Base-by-base conservation (phyloP, 176 grass and related monocot genomes). In the Melocanna baccifera region DNA sequence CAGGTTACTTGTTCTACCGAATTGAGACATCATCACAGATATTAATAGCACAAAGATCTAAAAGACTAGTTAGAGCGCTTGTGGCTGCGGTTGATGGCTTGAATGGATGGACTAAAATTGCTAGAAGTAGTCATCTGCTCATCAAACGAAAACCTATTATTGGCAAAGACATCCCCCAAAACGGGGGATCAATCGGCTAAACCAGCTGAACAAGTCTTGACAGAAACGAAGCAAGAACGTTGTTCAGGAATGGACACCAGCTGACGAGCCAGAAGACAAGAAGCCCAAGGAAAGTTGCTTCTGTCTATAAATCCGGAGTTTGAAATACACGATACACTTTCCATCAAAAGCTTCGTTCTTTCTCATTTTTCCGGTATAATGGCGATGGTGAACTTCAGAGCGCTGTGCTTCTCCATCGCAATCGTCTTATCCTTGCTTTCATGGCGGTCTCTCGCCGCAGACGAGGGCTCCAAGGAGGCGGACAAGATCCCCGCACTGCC, bases 401-500 rank as follows among this genome's bases (percentile, higher is more conserved):
- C 83, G 65, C 36, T 82, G 72, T 82, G 78, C 37, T 23, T 90
- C 34, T 77, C 71, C 83, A 29, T 76, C 14, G 78, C 77, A 34
- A 43, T 82, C 83, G 71, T 77, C 78, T 46, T 86, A 45, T 77
- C 78, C 26, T 34, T 16, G 83, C 57, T 77, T 16, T 23, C 83
- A 20, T 7, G 57, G n/a, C 61, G 22, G 20, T 11, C 40, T 7
- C 58, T 79, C 62, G 79, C 71, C 52, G 78, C 78, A 56, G 77
- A 43, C 55, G 55, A 41, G 13, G 88, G 78, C 20, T 76, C 85
- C 61, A 85, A 52, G 84, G 87, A 81, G 34, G 91, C 83, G 43
- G 88, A 95, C 61, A 89, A 36, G 88, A 89, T 95, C 56, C 0
- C 68, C 5, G 75, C 59, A 42, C 20, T 95, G 79, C 93, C 93